Percentiles rank a stretch among this genome's conserved stretches.
Evolutionary conservation across 2,329 filamentous ascomycete genomes (phyloP).

Genomic region (Cryphonectria naterciae): DNA sequence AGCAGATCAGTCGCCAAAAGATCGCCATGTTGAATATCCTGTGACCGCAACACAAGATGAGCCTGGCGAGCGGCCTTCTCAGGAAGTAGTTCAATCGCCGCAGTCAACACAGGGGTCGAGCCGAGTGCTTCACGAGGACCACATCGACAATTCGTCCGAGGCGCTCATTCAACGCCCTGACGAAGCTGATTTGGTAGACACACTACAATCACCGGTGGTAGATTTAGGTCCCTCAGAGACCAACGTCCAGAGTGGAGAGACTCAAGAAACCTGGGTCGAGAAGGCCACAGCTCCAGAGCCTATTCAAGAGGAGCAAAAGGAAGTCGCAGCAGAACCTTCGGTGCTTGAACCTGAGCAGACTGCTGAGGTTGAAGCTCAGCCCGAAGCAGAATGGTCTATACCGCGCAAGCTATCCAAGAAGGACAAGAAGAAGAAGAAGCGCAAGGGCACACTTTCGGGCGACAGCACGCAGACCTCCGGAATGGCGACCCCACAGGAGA

Average conservation of each 20-base stretch:
- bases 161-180: no score
- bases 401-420: constrained; percentile 43
- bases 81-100: background rate
- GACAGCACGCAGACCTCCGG: constrained; percentile 14
- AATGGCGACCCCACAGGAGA: constrained; percentile 14
- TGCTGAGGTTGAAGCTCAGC: constrained; percentile 15
- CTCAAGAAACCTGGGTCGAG: constrained; percentile 2
- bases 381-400: constrained; percentile 30
- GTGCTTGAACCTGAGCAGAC: background rate
- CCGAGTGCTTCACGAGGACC: background rate
- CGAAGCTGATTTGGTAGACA: background rate
- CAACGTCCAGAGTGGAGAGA: background rate
- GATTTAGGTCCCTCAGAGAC: background rate
- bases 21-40: background rate
- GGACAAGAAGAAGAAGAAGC: constrained; percentile 33
- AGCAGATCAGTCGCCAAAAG: background rate
- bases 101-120: background rate
- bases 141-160: background rate
- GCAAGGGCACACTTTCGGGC: constrained; percentile 21
- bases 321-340: background rate
- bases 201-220: background rate
- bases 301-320: background rate
- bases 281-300: background rate
- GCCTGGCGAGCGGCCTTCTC: background rate
- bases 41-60: background rate